Conservation (phyloP, 495 filamentous ascomycete genomes). For the Acidomyces sp. region DNA sequence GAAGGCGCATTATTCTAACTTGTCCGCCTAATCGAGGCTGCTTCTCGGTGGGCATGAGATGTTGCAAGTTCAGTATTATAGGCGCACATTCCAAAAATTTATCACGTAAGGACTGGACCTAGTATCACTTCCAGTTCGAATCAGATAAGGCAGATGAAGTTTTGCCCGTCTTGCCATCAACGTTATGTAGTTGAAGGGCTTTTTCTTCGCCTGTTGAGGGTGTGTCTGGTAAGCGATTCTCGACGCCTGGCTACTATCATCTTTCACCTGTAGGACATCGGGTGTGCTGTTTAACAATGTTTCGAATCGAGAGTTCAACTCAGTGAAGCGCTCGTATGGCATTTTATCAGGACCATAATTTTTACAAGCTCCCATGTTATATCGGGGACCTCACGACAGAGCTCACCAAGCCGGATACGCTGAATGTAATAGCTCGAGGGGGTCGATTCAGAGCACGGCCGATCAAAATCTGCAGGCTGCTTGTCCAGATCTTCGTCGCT, state of each 20-base stretch:
- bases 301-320: slow-evolving; percentile 8
- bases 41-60: slow-evolving; percentile 24
- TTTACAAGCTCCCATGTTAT: slow-evolving; percentile 26
- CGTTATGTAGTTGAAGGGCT: slow-evolving; percentile 8
- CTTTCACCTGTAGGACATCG: slow-evolving; percentile 1
- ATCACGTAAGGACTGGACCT: slow-evolving; percentile 36
- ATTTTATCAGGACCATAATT: slow-evolving; percentile 24
- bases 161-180: slow-evolving; percentile 15
- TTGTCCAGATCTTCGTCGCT: slow-evolving; percentile 20
- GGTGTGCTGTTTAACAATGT: neutral
- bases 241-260: neutral
- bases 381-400: slow-evolving; percentile 35
- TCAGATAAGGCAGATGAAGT: slow-evolving; percentile 28
- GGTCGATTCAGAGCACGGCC: slow-evolving; percentile 24
- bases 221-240: neutral
- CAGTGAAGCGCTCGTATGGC: slow-evolving; percentile 2
- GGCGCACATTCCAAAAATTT: slow-evolving; percentile 35
- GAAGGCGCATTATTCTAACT: slow-evolving; percentile 21
- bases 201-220: slow-evolving; percentile 1
- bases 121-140: slow-evolving; percentile 21
- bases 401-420: slow-evolving; percentile 30
- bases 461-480: slow-evolving; percentile 7
- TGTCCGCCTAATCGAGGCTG: slow-evolving; percentile 14
- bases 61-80: slow-evolving; percentile 30
- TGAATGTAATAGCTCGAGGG: slow-evolving; percentile 35